Base-by-base conservation (phyloP, 345 rosid species). In the Garcia nutans region DNA sequence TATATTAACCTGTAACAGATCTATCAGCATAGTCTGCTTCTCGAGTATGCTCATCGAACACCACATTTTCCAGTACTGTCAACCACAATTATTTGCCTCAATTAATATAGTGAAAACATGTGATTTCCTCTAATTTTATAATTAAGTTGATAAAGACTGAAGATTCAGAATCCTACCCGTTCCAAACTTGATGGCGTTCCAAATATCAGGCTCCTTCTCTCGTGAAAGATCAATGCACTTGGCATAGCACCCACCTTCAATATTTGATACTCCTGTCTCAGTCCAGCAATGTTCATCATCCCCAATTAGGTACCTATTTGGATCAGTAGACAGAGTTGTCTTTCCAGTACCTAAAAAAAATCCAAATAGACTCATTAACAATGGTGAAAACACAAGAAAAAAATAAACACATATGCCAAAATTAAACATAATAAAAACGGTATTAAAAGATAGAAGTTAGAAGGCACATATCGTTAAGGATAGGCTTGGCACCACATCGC, bases 201-300 rank as follows among this genome's bases (percentile, higher is more conserved):
- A 95, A 71, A 93, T 95, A 81, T 95, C 99, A 71, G 97, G 97
- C 78, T 95, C 99, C 84, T 91, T 95, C 74, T 95, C 98, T 81
- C 85, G 78, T 0, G 98, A 86, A 76, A 95, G 97, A 82, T 93
- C 99, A 78, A 95, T 87, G 84, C 99, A 95, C 84, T 95, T 95
- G 16, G 99, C 99, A 76, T 95, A 95, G 86, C 99, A 93, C 33
- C 98, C 99, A 17, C 99, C 99, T 86, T 95, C 99, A 26, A 95
- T 93, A 79, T 95, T 95, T n/a, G 99, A 95, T 62, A 95, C 97
- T 70, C 99, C 97, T 61, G 84, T 88, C 65, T 90, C 97, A 56
- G 91, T 81, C 99, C 99, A 95, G 68, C 98, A 93, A 77, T 95
- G 99, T 70, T 95, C 99, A 55, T 95, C 99, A 41, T 95, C 99